Percentiles rank a stretch among this genome's conserved stretches.
phyloP scores from a whole-genome alignment of 2,329 filamentous ascomycete genomes.

The Macrophomina tecta region DNA sequence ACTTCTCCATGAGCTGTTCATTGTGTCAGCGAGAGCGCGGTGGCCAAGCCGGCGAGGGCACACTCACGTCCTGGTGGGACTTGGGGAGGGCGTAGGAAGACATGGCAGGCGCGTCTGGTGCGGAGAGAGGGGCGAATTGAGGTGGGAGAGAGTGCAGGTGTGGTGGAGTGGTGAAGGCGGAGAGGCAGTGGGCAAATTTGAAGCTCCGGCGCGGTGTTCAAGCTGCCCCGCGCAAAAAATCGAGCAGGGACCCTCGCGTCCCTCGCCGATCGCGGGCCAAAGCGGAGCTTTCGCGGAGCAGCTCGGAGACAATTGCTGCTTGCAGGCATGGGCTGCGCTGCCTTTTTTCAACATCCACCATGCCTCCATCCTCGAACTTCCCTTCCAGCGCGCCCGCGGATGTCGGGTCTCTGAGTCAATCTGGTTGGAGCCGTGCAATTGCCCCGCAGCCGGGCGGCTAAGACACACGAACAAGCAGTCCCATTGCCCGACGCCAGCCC shows the following conservation, averaged over 20 bases:
- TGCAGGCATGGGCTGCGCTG: constrained; percentile 20
- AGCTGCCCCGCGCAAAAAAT: constrained; percentile 24
- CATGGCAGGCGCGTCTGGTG: constrained; percentile 34
- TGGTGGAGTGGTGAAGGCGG: constrained; percentile 1
- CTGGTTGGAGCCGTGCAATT: constrained; percentile 15
- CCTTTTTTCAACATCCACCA: constrained; percentile 5
- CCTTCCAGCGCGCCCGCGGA: constrained; percentile 1
- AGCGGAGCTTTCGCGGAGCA: constrained; percentile 23
- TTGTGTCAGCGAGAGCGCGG: constrained; percentile 41
- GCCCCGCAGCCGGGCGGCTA: neutral
- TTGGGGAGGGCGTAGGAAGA: constrained; percentile 67
- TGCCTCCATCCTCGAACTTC: neutral
- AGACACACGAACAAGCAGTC: neutral
- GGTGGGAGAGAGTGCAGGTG: neutral
- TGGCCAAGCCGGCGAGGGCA: constrained; percentile 31
- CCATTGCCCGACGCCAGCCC: neutral
- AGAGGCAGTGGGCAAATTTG: constrained; percentile 21
- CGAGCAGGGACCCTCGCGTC: constrained; percentile 14
- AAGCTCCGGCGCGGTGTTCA: constrained; percentile 22
- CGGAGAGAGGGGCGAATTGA: neutral
- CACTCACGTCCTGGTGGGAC: constrained; percentile 68
- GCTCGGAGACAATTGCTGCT: constrained; percentile 24
- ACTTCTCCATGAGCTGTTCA: constrained; percentile 89
- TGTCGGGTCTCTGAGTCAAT: constrained; percentile 15
- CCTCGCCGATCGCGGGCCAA: constrained; percentile 23